Base-by-base conservation (phyloP, 805 yeast species). In the Scheffersomyces spartinae region DNA sequence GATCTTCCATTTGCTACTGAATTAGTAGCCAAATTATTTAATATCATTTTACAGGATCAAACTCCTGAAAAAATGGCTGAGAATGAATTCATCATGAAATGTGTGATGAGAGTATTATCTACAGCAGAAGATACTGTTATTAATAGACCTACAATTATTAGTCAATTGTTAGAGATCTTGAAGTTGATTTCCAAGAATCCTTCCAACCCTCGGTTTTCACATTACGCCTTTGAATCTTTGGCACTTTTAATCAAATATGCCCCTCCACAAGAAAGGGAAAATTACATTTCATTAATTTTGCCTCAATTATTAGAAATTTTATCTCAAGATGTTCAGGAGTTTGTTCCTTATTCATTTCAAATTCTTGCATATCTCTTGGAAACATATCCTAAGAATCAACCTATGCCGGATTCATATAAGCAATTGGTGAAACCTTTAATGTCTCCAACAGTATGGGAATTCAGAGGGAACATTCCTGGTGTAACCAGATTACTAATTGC, bases 381-480 rank as follows among this genome's bases (percentile, higher is more conserved):
- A 37, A 56, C 59, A 12, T 63, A 67, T 21, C 80, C 81, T 4
- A 38, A 32, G 4, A 34, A 48, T 2, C 39, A 52, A 1, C 57
- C 65, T 2, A 58, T 91, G 13, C 91, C 96, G 1, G 64, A 55
- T 1, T 59, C 73, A 16, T 82, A 72, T 43, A 68, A 63, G 29
- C 74, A 68, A 29, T 60, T 91, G 25, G 64, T 84, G 12, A 74
- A 74, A 36, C 97, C 98, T 1, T 56, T 91, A 23, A 60, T 91
- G 39, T 71, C 94, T 1, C 96, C 97, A n/a, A 49, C 73, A 5
- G 76, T 86, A 18, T 91, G 98, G 98, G 97, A 91, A 49, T 71
- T 70, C 33, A 67, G 74, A 36, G 98, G 97, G 9, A 91, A 88
- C 39, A 74, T 88, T 18, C 98, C 98, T 2, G 96, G 95, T 2